phyloP scores from a whole-genome alignment of 768 basidiomycete genomes.

The Thelephora ganbajun region DNA sequence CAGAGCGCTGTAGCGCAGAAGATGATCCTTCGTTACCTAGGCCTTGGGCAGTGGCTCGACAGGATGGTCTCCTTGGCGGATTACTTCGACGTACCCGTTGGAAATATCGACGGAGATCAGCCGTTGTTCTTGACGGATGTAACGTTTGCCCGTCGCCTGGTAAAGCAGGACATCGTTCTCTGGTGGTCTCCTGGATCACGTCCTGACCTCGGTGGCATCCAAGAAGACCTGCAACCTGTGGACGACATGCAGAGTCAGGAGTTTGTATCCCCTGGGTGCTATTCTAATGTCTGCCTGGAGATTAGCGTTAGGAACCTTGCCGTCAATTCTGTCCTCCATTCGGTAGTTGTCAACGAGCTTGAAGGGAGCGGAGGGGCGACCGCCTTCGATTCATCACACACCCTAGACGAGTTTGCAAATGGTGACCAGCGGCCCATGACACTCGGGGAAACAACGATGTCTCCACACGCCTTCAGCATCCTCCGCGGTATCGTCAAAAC shows the following conservation, averaged over 20 bases:
- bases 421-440: conserved; percentile 60
- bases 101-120: conserved; percentile 85
- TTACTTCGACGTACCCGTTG: conserved; percentile 87
- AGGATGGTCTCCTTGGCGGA: conserved; percentile 66
- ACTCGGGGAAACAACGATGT: conserved; percentile 81
- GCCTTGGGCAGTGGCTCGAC: conserved; percentile 67
- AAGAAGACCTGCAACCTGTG: conserved; percentile 65
- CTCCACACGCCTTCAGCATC: conserved; percentile 73
- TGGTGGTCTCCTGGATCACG: conserved; percentile 93
- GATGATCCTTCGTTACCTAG: conserved; percentile 75
- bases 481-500: conserved; percentile 79
- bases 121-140: conserved; percentile 82
- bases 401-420: conserved; percentile 76
- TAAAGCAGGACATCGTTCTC: conserved; percentile 79
- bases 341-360: conserved; percentile 89
- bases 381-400: conserved; percentile 89
- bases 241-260: conserved; percentile 79
- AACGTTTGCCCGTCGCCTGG: conserved; percentile 75
- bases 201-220: conserved; percentile 88
- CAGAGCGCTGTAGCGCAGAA: conserved; percentile 68
- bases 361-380: conserved; percentile 92
- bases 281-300: conserved; percentile 87
- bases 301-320: conserved; percentile 85
- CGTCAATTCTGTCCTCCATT: conserved; percentile 87
- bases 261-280: conserved; percentile 73